Evolutionary conservation across 2,329 filamentous ascomycete genomes (phyloP).

Genomic region (Neurospora sp.): DNA sequence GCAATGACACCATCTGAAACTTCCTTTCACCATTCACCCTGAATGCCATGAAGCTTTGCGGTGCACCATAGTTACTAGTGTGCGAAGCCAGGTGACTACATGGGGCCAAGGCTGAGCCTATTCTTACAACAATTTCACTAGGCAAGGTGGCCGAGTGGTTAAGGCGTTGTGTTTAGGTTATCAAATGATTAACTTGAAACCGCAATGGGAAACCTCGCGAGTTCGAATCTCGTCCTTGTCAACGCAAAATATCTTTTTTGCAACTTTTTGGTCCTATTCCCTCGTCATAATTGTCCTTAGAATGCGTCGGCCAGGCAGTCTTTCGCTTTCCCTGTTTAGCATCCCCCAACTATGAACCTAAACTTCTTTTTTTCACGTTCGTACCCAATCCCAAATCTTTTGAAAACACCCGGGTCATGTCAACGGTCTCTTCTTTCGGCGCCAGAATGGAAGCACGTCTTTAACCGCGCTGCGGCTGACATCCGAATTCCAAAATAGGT

Average conservation of each 20-base stretch:
- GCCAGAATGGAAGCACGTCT: background rate
- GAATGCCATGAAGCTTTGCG: background rate
- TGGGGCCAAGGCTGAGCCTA: background rate
- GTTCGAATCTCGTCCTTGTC: slow-evolving; percentile 19
- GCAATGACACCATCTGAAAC: background rate
- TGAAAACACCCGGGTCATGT: background rate
- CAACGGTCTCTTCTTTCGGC: background rate
- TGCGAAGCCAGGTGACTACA: background rate
- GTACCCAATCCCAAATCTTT: no score
- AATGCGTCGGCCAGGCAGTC: no score
- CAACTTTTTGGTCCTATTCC: no score
- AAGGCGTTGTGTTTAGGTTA: slow-evolving; percentile 5
- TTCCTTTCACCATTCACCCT: background rate
- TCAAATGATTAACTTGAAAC: slow-evolving; percentile 11
- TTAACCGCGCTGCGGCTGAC: background rate
- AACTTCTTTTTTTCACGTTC: no score
- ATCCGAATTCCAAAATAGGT: background rate
- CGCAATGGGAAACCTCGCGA: slow-evolving; percentile 15
- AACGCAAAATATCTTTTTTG: slow-evolving; percentile 6
- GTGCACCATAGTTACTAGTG: background rate
- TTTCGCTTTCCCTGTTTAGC: no score
- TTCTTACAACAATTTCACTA: background rate
- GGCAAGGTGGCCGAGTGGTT: slow-evolving; percentile 13
- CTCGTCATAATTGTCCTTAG: no score
- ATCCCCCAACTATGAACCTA: no score